Conservation (phyloP, 1,284 basidiomycete genomes). For the Fomitopsis schrenkii region DNA sequence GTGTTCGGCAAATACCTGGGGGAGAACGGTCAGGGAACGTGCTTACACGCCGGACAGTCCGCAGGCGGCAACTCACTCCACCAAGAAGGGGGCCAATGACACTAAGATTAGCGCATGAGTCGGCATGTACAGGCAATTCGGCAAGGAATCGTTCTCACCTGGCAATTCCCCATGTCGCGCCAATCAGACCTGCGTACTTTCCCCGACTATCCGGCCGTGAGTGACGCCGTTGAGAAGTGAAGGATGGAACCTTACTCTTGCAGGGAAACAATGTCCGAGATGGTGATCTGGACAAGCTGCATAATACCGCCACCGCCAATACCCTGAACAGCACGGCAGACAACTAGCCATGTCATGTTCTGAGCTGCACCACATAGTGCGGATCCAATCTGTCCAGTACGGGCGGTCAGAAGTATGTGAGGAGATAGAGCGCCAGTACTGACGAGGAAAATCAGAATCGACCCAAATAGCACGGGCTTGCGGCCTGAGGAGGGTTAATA, state of each 20-base stretch:
- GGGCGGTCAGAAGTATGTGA: neutral
- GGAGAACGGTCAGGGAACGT: slow-evolving; percentile 3
- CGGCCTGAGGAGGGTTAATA: slow-evolving; percentile 39
- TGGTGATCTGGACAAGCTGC: slow-evolving; percentile 63
- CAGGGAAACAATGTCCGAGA: slow-evolving; percentile 77
- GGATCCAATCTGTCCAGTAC: slow-evolving; percentile 56
- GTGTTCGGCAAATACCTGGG: slow-evolving; percentile 63
- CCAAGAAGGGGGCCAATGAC: slow-evolving; percentile 76
- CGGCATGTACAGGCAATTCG: neutral
- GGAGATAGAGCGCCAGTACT: slow-evolving; percentile 10
- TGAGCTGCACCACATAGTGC: slow-evolving; percentile 82
- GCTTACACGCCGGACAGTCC: neutral
- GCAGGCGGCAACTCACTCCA: slow-evolving; percentile 44
- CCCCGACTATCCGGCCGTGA: slow-evolving; percentile 51
- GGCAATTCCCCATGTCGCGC: slow-evolving; percentile 79
- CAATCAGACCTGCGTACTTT: slow-evolving; percentile 69
- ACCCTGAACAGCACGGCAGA: slow-evolving; percentile 77
- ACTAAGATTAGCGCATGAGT: slow-evolving; percentile 28
- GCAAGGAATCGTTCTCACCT: slow-evolving; percentile 31
- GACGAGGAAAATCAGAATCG: slow-evolving; percentile 71
- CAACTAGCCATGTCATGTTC: slow-evolving; percentile 69
- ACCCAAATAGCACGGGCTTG: slow-evolving; percentile 70
- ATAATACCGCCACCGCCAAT: slow-evolving; percentile 80
- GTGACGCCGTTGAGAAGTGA: neutral
- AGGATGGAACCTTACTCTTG: slow-evolving; percentile 49